Percentiles rank a stretch among this genome's conserved stretches.
Conservation (phyloP, 257 asterid species). For the Lavandula angustifolia region DNA sequence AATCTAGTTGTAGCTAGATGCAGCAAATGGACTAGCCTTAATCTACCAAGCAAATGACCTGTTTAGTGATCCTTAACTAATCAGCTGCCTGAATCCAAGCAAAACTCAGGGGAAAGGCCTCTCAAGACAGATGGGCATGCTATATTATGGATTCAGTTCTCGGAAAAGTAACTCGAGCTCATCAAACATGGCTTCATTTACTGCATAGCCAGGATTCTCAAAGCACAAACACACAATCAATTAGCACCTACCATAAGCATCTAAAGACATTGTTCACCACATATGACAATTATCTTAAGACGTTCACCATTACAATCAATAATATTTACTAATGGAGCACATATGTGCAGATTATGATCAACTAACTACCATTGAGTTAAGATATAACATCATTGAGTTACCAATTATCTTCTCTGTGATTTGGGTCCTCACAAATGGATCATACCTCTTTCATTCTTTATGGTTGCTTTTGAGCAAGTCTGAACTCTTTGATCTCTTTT, state of each 20-base stretch:
- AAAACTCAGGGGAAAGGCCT: no score
- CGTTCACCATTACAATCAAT: background rate
- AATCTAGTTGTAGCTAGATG: background rate
- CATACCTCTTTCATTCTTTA: no score
- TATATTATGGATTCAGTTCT: background rate
- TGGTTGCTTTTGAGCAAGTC: no score
- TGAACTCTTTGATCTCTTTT: no score
- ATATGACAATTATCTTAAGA: background rate
- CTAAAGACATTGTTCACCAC: background rate
- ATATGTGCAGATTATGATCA: constrained; percentile 27
- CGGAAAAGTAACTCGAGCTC: constrained; percentile 5
- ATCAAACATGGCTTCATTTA: background rate
- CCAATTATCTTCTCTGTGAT: no score
- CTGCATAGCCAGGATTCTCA: constrained; percentile 1
- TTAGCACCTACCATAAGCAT: background rate
- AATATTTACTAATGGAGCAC: constrained; percentile 10
- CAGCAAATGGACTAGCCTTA: background rate
- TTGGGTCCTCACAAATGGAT: no score
- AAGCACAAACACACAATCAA: constrained; percentile 12
- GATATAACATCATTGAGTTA: no score
- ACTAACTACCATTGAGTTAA: background rate
- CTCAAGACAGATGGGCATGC: background rate
- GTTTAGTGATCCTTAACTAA: constrained; percentile 13
- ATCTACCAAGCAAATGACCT: constrained; percentile 2
- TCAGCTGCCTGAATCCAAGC: background rate